These are phyloP conservation scores for Adiantum capillusveneris DNA, from an alignment of 75 land plant species.

Conservation along the genomic window DNA sequence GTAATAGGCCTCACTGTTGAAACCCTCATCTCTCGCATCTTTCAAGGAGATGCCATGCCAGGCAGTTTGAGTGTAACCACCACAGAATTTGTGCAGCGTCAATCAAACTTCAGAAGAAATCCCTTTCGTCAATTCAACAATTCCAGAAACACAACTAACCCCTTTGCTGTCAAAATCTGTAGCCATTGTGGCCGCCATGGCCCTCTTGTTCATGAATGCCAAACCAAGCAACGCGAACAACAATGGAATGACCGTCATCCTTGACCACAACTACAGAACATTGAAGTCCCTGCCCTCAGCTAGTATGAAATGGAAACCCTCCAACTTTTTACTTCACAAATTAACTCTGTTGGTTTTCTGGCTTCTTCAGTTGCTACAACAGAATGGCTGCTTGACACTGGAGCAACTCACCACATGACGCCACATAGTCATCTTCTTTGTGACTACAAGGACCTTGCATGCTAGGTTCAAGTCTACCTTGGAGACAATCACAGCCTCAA, in stretches of 20 bases:
- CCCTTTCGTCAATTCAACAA: not conserved
- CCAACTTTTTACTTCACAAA: not conserved
- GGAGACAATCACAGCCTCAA: too few species aligned
- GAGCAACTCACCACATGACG: not conserved
- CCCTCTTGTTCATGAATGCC: too few species aligned
- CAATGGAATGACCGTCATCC: not conserved
- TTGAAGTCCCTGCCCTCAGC: not conserved
- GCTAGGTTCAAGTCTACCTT: too few species aligned
- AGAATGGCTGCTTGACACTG: too few species aligned
- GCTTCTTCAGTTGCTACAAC: too few species aligned
- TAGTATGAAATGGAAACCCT: not conserved
- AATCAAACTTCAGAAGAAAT: not conserved
- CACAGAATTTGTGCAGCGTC: not conserved
- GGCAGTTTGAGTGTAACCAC: too few species aligned
- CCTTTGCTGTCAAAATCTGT: not conserved
- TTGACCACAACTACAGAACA: not conserved
- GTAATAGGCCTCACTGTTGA: too few species aligned
- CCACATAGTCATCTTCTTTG: not conserved
- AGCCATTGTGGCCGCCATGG: not conserved
- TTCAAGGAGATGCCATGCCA: too few species aligned
- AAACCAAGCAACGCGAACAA: not conserved
- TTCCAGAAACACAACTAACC: not conserved
- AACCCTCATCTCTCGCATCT: too few species aligned
- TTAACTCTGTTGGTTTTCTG: not conserved
- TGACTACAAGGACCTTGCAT: not conserved